These are phyloP conservation scores for Pseudozyma hubeiensis DNA, from an alignment of 1,284 basidiomycete genomes.

Conservation along the genomic window DNA sequence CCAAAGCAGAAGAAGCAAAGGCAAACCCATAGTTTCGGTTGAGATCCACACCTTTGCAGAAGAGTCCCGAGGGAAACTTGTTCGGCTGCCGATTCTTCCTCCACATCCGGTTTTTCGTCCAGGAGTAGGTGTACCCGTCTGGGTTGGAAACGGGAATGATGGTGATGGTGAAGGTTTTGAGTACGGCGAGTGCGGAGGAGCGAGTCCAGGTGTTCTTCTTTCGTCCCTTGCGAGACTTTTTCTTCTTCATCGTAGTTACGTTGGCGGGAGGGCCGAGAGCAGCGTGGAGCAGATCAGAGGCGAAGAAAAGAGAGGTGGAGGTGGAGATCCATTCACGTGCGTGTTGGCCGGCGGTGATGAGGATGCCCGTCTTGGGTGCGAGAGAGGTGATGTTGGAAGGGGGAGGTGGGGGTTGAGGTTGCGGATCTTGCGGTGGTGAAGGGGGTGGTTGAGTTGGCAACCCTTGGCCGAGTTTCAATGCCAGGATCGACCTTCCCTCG, in stretches of 20 bases:
- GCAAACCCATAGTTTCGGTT: constrained; percentile 74
- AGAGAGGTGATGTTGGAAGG: constrained; percentile 9
- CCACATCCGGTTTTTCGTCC: constrained; percentile 79
- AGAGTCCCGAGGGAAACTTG: constrained; percentile 62
- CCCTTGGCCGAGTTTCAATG: constrained; percentile 19
- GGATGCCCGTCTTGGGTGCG: constrained; percentile 25
- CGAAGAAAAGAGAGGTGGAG: constrained; percentile 78
- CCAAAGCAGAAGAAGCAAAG: constrained; percentile 71
- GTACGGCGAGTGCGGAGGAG: constrained; percentile 68
- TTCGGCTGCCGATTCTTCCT: constrained; percentile 79
- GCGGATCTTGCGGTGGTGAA: constrained; percentile 11
- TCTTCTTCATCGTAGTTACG: background rate
- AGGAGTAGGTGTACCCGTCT: constrained; percentile 81
- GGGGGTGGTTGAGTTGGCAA: constrained; percentile 1
- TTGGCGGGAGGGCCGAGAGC: constrained; percentile 15
- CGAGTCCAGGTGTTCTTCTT: constrained; percentile 25
- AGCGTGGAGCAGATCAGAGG: constrained; percentile 25
- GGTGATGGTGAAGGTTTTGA: constrained; percentile 78
- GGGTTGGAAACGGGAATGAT: constrained; percentile 84
- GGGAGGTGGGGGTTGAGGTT: constrained; percentile 14
- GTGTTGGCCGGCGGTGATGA: constrained; percentile 41
- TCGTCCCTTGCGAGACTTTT: constrained; percentile 12
- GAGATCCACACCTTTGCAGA: constrained; percentile 80
- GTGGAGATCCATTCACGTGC: constrained; percentile 78
- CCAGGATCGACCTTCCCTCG: constrained; percentile 38